Base-by-base conservation (phyloP, 345 rosid species). In the Draba incana region DNA sequence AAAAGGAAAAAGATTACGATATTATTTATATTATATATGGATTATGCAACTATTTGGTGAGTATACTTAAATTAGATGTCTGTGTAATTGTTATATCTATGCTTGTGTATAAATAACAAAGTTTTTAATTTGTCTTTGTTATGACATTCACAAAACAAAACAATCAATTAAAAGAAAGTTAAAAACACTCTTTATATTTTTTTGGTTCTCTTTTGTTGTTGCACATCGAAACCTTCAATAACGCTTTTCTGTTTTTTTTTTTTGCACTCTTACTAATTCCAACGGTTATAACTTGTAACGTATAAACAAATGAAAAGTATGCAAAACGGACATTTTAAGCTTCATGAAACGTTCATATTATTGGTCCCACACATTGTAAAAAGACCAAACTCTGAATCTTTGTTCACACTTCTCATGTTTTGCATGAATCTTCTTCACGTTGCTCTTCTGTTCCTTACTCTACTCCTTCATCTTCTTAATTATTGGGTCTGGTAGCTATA, bases 391-490 rank as follows among this genome's bases (percentile, higher is more conserved):
- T 49, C 58, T 69, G 35, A 60, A 24, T 41, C 27, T 69, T 50
- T 50, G 66, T 58, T 44, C 55, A 69, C 33, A n/a, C 33, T 12
- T 62, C 63, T 63, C 57, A 49, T 46, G n/a, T 63, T 38, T 9
- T 30, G 76, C 70, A 64, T 72, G 65, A 64, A 20, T 23, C 70
- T 28, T 7, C 45, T 64, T 58, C 66, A 72, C 70, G 66, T 64
- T 30, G 56, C 51, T 53, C 62, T 58, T 39, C 14, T 42, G 46
- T 38, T 38, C 46, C 50, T 8, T 56, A 24, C 20, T 30, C 5
- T 3, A 28, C 30, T 15, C 43, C 8, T 14, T 11, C 55, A 37
- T 15, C 66, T 30, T 15, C 66, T 8, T 61, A 44, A 27, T 10
- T 61, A 41, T 31, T 28, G 53, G 15, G 14, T 14, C 9, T 60